Conservation (phyloP, 1,284 basidiomycete genomes). For the Austroboletus rostrupii region DNA sequence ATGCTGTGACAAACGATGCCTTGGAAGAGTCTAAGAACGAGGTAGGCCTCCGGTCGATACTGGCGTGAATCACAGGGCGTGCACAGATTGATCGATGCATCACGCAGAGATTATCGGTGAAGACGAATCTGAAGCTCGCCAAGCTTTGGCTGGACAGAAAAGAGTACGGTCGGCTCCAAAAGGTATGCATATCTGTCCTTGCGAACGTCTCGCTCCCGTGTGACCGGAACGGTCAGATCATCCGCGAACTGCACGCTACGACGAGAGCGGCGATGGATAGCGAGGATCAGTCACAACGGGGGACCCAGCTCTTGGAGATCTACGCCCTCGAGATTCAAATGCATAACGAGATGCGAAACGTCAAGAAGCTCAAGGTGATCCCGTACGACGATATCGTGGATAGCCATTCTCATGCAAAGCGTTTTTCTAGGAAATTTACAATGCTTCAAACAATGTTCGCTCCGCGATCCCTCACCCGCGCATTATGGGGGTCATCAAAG, state of each 20-base stretch:
- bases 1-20: slow-evolving; percentile 88
- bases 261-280: slow-evolving; percentile 58
- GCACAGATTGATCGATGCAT: neutral
- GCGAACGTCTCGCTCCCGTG: neutral
- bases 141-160: slow-evolving; percentile 96
- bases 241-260: slow-evolving; percentile 68
- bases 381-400: neutral
- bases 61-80: neutral
- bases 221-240: slow-evolving; percentile 44
- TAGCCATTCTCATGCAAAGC: neutral
- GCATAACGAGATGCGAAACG: slow-evolving; percentile 95
- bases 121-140: slow-evolving; percentile 95
- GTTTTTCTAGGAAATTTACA: slow-evolving; percentile 83
- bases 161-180: slow-evolving; percentile 82
- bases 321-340: slow-evolving; percentile 99
- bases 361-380: slow-evolving; percentile 87
- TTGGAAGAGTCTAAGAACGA: slow-evolving; percentile 95
- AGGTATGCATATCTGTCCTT: slow-evolving; percentile 43
- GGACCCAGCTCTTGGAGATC: slow-evolving; percentile 93
- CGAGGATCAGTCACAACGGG: slow-evolving; percentile 84
- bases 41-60: slow-evolving; percentile 41
- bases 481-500: slow-evolving; percentile 98
- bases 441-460: slow-evolving; percentile 87
- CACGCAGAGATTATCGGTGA: slow-evolving; percentile 81
- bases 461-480: slow-evolving; percentile 98